Conservation (phyloP, 2,329 filamentous ascomycete species). For the Emmonsia crescens region DNA sequence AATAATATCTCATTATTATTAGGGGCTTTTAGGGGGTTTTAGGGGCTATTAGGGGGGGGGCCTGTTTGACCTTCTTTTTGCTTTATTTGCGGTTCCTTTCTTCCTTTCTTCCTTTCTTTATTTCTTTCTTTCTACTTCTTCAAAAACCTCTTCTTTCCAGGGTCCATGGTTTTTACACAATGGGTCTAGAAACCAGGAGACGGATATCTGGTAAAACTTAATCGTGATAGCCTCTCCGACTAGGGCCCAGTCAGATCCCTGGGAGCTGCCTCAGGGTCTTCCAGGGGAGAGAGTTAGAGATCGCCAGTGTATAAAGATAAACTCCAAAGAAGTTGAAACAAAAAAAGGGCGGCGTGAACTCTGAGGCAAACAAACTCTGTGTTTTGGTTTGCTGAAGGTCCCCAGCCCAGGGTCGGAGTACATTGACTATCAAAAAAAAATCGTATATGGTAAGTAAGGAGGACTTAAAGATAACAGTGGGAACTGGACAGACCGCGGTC, state of each 20-base stretch:
- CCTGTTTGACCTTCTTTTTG: not conserved
- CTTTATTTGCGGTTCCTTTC: not conserved
- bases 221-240: not conserved
- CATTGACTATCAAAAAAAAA: not conserved
- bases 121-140: not conserved
- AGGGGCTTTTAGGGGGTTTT: no score
- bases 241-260: not conserved
- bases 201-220: not conserved
- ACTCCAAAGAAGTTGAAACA: not conserved
- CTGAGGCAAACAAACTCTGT: not conserved
- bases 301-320: no score
- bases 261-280: not conserved
- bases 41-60: not conserved
- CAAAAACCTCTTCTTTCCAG: not conserved
- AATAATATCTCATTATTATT: not conserved
- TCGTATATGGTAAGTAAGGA: not conserved
- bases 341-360: not conserved
- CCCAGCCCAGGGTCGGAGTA: not conserved
- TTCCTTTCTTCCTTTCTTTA: not conserved
- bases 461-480: not conserved
- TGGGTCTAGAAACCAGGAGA: not conserved
- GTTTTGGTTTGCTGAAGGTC: not conserved
- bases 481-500: not conserved
- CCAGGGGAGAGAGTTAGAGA: slow-evolving; percentile 12
- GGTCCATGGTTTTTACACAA: not conserved